Conservation (phyloP, 2,329 filamentous ascomycete species). For the Colletotrichum destructivum region DNA sequence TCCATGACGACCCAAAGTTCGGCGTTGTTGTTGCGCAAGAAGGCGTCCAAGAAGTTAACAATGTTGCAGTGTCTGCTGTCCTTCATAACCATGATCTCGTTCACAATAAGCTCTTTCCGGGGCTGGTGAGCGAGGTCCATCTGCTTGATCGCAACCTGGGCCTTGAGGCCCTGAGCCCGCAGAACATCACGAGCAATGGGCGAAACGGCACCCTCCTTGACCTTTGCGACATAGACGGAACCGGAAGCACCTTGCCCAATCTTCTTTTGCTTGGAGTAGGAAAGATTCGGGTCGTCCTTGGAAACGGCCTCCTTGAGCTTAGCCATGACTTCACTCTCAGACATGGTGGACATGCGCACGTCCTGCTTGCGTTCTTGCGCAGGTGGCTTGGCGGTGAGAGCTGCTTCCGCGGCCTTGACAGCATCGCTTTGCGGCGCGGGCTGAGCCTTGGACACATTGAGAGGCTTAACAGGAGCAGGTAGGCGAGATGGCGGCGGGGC, state of each 20-base stretch:
- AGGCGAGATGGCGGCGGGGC: slow-evolving; percentile 60
- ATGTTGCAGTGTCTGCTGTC: slow-evolving; percentile 98
- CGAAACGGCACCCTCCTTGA: slow-evolving; percentile 91
- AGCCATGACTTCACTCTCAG: slow-evolving; percentile 96
- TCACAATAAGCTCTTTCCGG: slow-evolving; percentile 97
- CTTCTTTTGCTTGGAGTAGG: slow-evolving; percentile 99
- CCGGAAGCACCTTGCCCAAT: slow-evolving; percentile 98
- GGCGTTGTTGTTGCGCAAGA: slow-evolving; percentile 92
- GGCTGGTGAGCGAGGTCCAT: slow-evolving; percentile 99
- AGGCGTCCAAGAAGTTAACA: slow-evolving; percentile 98
- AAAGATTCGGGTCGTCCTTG: slow-evolving; percentile 93
- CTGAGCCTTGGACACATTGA: slow-evolving; percentile 81
- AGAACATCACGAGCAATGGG: slow-evolving; percentile 83
- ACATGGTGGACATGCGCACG: slow-evolving; percentile 98
- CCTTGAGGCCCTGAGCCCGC: slow-evolving; percentile 82
- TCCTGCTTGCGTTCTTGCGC: slow-evolving; percentile 86
- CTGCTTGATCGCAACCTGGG: slow-evolving; percentile 98
- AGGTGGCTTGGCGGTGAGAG: slow-evolving; percentile 85
- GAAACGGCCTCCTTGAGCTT: slow-evolving; percentile 95
- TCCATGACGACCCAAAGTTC: slow-evolving; percentile 99
- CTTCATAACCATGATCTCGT: slow-evolving; percentile 99
- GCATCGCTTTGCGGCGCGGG: slow-evolving; percentile 71
- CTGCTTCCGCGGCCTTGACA: slow-evolving; percentile 91
- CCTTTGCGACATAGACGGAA: slow-evolving; percentile 96
- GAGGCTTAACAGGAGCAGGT: slow-evolving; percentile 80